A percentile compares a stretch with the other conserved stretches of the same genome.
Evolutionary conservation across 331 rosid species (phyloP).

Genomic region (Erythrophleum ivorense): DNA sequence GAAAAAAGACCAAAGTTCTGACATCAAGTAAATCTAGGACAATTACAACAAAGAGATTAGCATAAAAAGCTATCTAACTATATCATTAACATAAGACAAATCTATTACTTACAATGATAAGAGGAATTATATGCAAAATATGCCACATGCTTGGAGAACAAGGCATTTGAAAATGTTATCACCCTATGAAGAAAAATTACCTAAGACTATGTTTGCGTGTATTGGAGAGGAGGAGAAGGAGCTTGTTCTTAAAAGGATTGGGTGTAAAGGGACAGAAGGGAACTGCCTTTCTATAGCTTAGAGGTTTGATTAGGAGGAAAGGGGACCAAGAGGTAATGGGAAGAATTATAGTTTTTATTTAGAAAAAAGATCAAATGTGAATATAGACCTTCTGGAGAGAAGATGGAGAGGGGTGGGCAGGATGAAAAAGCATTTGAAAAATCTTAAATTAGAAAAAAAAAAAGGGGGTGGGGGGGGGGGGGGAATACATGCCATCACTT

Average conservation of each 20-base stretch:
- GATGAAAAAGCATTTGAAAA: too few relatives aligned
- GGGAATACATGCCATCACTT: too few relatives aligned
- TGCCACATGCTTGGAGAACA: not conserved
- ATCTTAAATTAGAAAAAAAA: too few relatives aligned
- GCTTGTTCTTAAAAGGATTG: too few relatives aligned
- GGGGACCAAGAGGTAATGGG: too few relatives aligned
- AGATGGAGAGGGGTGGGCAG: too few relatives aligned
- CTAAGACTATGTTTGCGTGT: not conserved
- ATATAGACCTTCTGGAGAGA: too few relatives aligned
- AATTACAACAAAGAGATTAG: not conserved
- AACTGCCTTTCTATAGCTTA: too few relatives aligned
- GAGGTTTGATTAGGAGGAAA: not conserved
- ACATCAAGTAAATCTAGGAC: not conserved
- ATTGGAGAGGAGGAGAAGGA: not conserved
- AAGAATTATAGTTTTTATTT: too few relatives aligned
- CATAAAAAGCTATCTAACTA: not conserved
- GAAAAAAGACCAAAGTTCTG: not conserved
- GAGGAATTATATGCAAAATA: constrained; percentile 6
- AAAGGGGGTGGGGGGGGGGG: too few relatives aligned
- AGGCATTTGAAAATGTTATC: not conserved
- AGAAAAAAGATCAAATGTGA: too few relatives aligned
- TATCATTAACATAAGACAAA: constrained; percentile 15
- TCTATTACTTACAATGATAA: not conserved
- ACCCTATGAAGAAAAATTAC: not conserved
- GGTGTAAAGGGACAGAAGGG: too few relatives aligned